Evolutionary conservation across 1,284 basidiomycete genomes (phyloP), one percentile per base, ranked within the genome.

Genomic region (Thelephora terrestris): DNA sequence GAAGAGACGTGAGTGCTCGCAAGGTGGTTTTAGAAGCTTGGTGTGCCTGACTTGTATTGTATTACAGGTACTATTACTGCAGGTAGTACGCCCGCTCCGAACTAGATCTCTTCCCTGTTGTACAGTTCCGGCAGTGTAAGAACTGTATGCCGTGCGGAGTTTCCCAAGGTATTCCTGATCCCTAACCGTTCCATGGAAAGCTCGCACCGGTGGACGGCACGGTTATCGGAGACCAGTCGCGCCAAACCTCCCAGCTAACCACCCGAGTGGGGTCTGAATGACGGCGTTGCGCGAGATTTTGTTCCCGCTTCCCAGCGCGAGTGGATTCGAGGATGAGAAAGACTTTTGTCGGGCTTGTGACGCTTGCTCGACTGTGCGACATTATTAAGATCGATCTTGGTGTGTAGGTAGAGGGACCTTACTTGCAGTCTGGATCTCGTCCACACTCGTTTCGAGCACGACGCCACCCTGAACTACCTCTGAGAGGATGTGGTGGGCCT

Each of bases 401-500:
- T 32, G 29, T 47, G n/a, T 32, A 46, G 24, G 43, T 40, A 23
- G 37, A 39, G 45, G 38, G 47, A 37, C 50, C 80, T 55, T 58
- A 89, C 90, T 80, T 56, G 82, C 79, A 50, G 67, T 68, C 53
- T 85, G 81, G 48, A 96, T 96, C 64, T 94, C 91, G 53, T 89
- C 87, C 47, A 96, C 87, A 62, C 95, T 96, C 5, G 96, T 99
- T 66, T 99, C 96, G n/a, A 99, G 72, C 2, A 99, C 96, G 27
- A 99, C 73, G 0, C 96, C 96, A 24, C 94, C 96, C 69, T 98
- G 94, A 25, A 99, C 91, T 44, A 99, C 85, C 66, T 99, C 95
- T 32, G 85, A 77, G 42, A 99, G 77, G 44, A 98, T 91, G 55
- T 95, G 88, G 61, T 99, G 93, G 6, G 91, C 91, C 90, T 92